Evolutionary conservation across 441 rosid genomes (phyloP), one percentile per base, ranked within the genome.

Genomic region (California macrophylla): DNA sequence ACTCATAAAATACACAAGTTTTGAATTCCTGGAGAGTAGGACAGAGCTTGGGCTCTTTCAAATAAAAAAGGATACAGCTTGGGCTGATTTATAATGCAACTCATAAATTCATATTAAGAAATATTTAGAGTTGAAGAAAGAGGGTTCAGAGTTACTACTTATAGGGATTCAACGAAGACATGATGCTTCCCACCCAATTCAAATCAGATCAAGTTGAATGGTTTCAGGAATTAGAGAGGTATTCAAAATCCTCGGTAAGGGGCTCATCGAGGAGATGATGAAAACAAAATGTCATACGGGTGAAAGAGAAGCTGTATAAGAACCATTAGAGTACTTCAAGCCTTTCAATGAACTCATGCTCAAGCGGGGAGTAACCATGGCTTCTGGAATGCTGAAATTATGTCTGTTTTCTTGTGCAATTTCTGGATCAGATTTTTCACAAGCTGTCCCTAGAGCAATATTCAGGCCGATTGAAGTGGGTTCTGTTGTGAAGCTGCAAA

Each of bases 381-480:
- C 85, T 72, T 84, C 87, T 36, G 83, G 74, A 38, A 88, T 69
- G 70, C 84, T 86, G 64, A 79, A 81, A 24, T 68, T 67, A 68
- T 72, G 40, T 61, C 54, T 56, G 20, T 42, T 69, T 63, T 81
- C 84, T 66, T 72, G 76, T 72, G 71, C 72, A 73, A 75, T 79
- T 77, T 81, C 79, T 20, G 76, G 60, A 72, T 83, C 79, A 10
- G 78, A 66, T 58, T 81, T 75, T 68, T 77, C 81, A 0, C 66
- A 66, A 66, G 68, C 50, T 50, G 74, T 69, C 71, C 62, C 83
- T 10, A 95, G 79, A 63, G 91, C 93, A 75, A 81, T 80, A 79
- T 95, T 91, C 86, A 95, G 77, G 69, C 88, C 91, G 58, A 80
- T 72, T 2, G 97, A 85, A 38, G 84, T 82, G 30, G 75, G 83